phyloP scores from a whole-genome alignment of 2,329 filamentous ascomycete genomes.

The Colletotrichum godetiae region DNA sequence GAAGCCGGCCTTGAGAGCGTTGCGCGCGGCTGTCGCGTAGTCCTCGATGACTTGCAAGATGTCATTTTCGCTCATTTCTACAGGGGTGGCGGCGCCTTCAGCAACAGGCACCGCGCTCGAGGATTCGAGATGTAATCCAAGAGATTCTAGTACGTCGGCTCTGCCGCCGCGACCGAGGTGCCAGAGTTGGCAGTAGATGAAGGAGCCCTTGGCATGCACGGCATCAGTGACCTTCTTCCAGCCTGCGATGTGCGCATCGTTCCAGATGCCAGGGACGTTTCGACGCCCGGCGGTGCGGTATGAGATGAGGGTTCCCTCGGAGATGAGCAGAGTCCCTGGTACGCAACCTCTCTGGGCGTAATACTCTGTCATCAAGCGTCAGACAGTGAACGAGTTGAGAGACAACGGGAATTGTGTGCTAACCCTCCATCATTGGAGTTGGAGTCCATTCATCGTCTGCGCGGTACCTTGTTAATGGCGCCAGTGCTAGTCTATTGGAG shows the following conservation, averaged over 20 bases:
- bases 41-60: conserved; percentile 73
- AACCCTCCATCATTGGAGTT: conserved; percentile 35
- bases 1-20: conserved; percentile 72
- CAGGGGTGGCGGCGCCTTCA: conserved; percentile 64
- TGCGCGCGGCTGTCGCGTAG: conserved; percentile 65
- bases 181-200: conserved; percentile 75
- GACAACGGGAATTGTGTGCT: background rate
- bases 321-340: conserved; percentile 62
- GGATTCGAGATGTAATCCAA: conserved; percentile 61
- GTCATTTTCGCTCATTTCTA: conserved; percentile 73
- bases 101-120: conserved; percentile 53
- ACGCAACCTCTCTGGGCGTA: conserved; percentile 45
- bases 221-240: conserved; percentile 72
- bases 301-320: conserved; percentile 67
- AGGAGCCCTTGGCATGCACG: conserved; percentile 71
- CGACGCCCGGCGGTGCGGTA: conserved; percentile 56
- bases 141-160: conserved; percentile 46
- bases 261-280: conserved; percentile 69
- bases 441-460: conserved; percentile 38
- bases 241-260: conserved; percentile 63
- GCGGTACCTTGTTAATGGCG: conserved; percentile 39
- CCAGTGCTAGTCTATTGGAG: conserved; percentile 37
- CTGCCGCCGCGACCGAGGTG: conserved; percentile 67
- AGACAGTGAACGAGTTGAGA: background rate
- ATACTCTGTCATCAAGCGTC: conserved; percentile 38